Evolutionary conservation across 306 rosid species (phyloP).

Genomic region (Leucaena leucocephala): DNA sequence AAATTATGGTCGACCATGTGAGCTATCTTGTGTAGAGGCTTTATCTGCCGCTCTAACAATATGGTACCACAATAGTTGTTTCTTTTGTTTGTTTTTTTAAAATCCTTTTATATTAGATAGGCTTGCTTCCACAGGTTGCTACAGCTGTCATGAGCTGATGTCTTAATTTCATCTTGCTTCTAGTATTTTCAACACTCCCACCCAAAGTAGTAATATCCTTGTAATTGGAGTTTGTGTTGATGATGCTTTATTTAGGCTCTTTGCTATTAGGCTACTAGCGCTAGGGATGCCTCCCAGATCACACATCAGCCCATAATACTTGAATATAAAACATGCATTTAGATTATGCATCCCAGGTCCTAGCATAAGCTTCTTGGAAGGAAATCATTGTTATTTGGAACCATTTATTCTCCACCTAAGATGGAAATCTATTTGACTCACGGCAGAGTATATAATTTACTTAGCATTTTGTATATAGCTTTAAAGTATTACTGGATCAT

Average conservation of each 20-base stretch:
- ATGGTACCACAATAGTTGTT: conserved; percentile 55
- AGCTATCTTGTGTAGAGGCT: conserved; percentile 98
- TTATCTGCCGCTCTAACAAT: conserved; percentile 90
- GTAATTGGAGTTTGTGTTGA: background rate
- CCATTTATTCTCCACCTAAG: background rate
- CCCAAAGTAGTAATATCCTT: background rate
- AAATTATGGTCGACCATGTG: conserved; percentile 93
- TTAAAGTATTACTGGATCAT: background rate
- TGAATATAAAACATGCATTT: conserved; percentile 5
- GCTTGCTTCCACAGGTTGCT: conserved; percentile 7
- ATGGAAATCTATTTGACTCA: background rate
- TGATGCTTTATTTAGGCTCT: conserved; percentile 22
- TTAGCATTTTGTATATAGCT: conserved; percentile 20
- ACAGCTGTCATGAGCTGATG: conserved; percentile 17
- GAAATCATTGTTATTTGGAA: background rate
- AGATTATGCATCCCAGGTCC: background rate
- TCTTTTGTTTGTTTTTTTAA: background rate
- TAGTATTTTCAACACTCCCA: background rate
- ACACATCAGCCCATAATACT: conserved; percentile 21
- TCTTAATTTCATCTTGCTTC: background rate
- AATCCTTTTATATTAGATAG: background rate
- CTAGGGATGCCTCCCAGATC: conserved; percentile 12
- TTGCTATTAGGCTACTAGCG: conserved; percentile 13
- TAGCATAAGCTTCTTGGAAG: conserved; percentile 15
- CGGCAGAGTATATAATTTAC: background rate